Evolutionary conservation across 2,329 filamentous ascomycete genomes (phyloP), one percentile per base, ranked within the genome.

Genomic region (Scedosporium minutisporum): DNA sequence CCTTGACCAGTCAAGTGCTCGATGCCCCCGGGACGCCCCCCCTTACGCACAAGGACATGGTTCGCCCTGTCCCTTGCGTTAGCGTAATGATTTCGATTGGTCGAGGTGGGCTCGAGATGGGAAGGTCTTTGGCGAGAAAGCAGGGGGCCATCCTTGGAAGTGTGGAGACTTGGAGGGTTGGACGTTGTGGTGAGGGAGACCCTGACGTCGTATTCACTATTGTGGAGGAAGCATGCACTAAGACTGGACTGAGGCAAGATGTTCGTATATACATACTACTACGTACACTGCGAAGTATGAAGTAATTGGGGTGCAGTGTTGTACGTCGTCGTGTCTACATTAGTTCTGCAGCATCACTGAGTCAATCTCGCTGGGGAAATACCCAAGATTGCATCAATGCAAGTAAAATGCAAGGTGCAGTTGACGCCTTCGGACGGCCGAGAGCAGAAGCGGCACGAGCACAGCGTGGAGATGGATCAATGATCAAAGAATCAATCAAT

Each of bases 61-160:
- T 27, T 27, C 27, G 27, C 27, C 60, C 38, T 21, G 60, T 61
- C 60, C 60, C 60, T 61, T 61, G 60, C 60, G 29, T 61, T 61
- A 61, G 60, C 48, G 60, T 57, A 12, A 10, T 57, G 46, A 29
- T 29, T 29, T 23, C 33, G 9, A 42, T 55, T 55, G 18, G 33
- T n/a, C 42, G 55, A 23, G 4, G 48, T 2, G 60, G 27, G 27
- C 48, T 48, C 27, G 51, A 41, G 46, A 61, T 42, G 29, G 42
- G 42, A 14, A 48, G 48, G 27, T n/a, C 12, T 18, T n/a, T 46
- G n/a, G 18, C 12, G 27, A 42, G 60, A 48, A 48, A 25, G 51
- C 18, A 55, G 51, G 51, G 51, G 51, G 10, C 29, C 25, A 25
- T 29, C 27, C 27, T 23, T 42, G 55, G 7, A 55, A 14, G 48